Conservation (phyloP, 1,284 basidiomycete species). For the Sutorius eximius region DNA sequence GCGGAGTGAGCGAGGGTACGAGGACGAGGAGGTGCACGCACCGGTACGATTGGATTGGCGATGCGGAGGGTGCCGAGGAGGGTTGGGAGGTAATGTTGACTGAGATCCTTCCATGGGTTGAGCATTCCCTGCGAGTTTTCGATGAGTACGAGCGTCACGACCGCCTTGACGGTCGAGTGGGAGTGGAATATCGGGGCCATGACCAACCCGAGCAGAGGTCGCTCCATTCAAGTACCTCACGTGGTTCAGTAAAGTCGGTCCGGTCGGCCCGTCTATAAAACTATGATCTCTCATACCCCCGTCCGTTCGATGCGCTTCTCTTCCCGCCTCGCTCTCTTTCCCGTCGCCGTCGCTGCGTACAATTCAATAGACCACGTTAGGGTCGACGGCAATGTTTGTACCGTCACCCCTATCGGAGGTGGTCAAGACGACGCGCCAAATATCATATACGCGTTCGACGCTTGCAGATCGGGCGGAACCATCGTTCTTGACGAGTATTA, state of each 20-base stretch:
- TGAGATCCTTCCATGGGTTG: conserved; percentile 53
- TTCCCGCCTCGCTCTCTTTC: conserved; percentile 2
- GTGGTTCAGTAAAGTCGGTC: conserved; percentile 5
- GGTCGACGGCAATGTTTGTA: conserved; percentile 23
- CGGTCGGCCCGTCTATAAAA: too few relatives aligned
- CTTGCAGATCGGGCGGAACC: conserved; percentile 32
- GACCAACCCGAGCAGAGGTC: too few relatives aligned
- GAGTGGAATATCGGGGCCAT: conserved; percentile 35
- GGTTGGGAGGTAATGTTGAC: conserved; percentile 52
- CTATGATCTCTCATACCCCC: neutral
- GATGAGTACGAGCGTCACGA: conserved; percentile 55
- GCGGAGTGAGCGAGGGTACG: neutral
- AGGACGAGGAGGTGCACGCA: conserved; percentile 22
- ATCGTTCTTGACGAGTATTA: conserved; percentile 39
- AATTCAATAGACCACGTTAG: neutral
- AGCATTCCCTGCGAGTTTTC: conserved; percentile 59
- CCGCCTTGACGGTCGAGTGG: conserved; percentile 40
- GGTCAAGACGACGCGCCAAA: conserved; percentile 35
- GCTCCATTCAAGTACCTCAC: conserved; percentile 11
- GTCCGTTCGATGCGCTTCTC: neutral
- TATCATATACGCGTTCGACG: conserved; percentile 28
- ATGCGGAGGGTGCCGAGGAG: conserved; percentile 45
- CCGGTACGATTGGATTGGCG: conserved; percentile 40
- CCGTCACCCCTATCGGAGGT: conserved; percentile 36
- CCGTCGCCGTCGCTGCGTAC: neutral